Percentiles rank a stretch among this genome's conserved stretches.
Evolutionary conservation across 352 stramenopile species (phyloP).

Genomic region (Phytophthora litchii): DNA sequence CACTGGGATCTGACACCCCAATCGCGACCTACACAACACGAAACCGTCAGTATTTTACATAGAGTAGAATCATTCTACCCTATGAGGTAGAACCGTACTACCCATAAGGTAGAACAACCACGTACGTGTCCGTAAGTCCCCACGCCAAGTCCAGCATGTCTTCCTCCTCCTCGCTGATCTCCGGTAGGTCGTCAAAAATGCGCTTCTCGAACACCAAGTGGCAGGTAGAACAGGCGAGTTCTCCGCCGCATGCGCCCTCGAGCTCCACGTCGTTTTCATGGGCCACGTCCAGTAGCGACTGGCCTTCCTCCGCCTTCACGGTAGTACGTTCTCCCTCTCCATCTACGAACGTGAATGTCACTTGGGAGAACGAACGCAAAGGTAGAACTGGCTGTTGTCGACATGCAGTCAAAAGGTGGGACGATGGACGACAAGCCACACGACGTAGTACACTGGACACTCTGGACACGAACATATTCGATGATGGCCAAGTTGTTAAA

Average conservation of each 20-base stretch:
- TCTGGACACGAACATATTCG: conserved; percentile 18
- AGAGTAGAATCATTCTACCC: conserved; percentile 3
- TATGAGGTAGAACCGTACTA: conserved; percentile 4
- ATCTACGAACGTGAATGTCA: conserved; percentile 86
- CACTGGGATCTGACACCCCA: conserved; percentile 93
- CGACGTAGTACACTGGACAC: conserved; percentile 10
- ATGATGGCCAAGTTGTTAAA: not conserved
- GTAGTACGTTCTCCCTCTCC: conserved; percentile 69
- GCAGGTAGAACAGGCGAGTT: conserved; percentile 94
- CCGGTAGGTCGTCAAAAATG: conserved; percentile 87
- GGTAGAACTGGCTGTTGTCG: not conserved
- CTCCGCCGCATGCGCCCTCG: conserved; percentile 92
- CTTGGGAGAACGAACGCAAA: conserved; percentile 38
- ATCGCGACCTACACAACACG: conserved; percentile 51
- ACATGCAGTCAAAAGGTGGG: not conserved
- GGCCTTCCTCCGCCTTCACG: conserved; percentile 74
- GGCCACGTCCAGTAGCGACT: conserved; percentile 90
- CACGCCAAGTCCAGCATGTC: conserved; percentile 96
- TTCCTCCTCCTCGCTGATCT: conserved; percentile 93
- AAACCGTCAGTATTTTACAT: not conserved
- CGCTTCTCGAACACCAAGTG: conserved; percentile 93
- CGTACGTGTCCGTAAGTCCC: conserved; percentile 93
- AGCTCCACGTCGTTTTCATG: conserved; percentile 95
- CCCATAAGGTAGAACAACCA: conserved; percentile 1
- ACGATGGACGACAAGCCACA: conserved; percentile 11